Conservation (phyloP, 2,329 filamentous ascomycete genomes). For the Aureobasidium musti region DNA sequence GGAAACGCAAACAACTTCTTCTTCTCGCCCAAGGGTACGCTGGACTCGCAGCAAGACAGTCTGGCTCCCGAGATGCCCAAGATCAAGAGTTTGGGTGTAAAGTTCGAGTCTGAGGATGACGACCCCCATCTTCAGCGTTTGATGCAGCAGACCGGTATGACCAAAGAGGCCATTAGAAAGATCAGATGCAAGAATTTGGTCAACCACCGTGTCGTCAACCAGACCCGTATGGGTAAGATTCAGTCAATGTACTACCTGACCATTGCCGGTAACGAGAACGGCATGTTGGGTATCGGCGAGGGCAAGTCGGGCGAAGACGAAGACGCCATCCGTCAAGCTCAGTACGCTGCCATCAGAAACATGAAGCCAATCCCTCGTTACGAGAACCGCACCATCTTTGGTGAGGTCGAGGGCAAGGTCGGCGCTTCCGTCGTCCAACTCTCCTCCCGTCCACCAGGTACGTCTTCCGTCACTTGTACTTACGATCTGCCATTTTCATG, state of each 20-base stretch:
- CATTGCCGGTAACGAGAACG: slow-evolving; percentile 84
- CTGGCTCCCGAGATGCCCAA: slow-evolving; percentile 56
- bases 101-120: slow-evolving; percentile 43
- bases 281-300: slow-evolving; percentile 83
- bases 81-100: slow-evolving; percentile 43
- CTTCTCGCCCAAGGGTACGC: slow-evolving; percentile 52
- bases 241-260: slow-evolving; percentile 71
- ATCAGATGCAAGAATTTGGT: slow-evolving; percentile 74
- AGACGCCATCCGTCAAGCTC: slow-evolving; percentile 70
- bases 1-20: slow-evolving; percentile 51
- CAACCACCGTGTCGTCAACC: slow-evolving; percentile 74
- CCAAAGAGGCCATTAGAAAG: slow-evolving; percentile 48
- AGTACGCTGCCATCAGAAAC: slow-evolving; percentile 80
- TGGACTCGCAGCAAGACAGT: slow-evolving; percentile 49
- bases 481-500: not conserved
- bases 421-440: slow-evolving; percentile 85
- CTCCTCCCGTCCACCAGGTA: slow-evolving; percentile 83
- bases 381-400: slow-evolving; percentile 88
- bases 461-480: not conserved
- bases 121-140: slow-evolving; percentile 55
- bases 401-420: slow-evolving; percentile 79
- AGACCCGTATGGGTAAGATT: slow-evolving; percentile 96
- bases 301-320: slow-evolving; percentile 78
- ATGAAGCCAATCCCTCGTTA: slow-evolving; percentile 92
- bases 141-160: slow-evolving; percentile 60